Base-by-base conservation (phyloP, 1,139 yeast genomes). In the Suhomyces choctaworum region DNA sequence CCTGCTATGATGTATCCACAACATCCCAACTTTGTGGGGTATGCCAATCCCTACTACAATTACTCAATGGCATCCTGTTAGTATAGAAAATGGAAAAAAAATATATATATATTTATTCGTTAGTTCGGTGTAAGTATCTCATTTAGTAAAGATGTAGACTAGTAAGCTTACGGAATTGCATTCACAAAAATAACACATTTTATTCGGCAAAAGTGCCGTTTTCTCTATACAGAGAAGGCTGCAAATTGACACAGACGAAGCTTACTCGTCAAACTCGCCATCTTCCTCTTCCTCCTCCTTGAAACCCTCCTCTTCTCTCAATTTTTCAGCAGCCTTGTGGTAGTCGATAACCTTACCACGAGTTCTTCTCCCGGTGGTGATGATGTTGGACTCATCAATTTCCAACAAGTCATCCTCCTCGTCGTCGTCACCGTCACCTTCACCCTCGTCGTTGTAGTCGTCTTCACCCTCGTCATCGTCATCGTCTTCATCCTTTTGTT, bases 301-400 rank as follows among this genome's bases (percentile, higher is more conserved):
- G 22, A 50, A 54, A 5, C 60, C 69, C n/a, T 59, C 58, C 43
- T 76, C 82, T 37, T 66, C 60, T 36, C 76, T 80, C 53, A 87
- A 64, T 53, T 85, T 76, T 46, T 78, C 85, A 19, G 89, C 87
- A n/a, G 95, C 90, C 61, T 86, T 82, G 43, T 79, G 73, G 60
- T 84, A 90, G 62, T 90, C 97, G 51, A 90, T 83, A 22, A 83
- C 84, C 57, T 82, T 85, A 14, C 96, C 95, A 50, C 96, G 78
- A 9, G 96, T 88, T 68, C 97, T 84, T 62, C 96, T 77, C 10
- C 96, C 96, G 17, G 80, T 69, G 16, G 84, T 72, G 45, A 89
- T 86, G 56, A 89, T 89, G 60, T 90, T 90, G 31, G 90, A 68
- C 27, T 83, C 73, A 55, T 89, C 96, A 50, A 90, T 87, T 59